Percentiles rank a stretch among this genome's conserved stretches.
These are phyloP conservation scores for Alternaria sp. DNA, from an alignment of 2,329 filamentous ascomycete genomes.

Conservation along the genomic window DNA sequence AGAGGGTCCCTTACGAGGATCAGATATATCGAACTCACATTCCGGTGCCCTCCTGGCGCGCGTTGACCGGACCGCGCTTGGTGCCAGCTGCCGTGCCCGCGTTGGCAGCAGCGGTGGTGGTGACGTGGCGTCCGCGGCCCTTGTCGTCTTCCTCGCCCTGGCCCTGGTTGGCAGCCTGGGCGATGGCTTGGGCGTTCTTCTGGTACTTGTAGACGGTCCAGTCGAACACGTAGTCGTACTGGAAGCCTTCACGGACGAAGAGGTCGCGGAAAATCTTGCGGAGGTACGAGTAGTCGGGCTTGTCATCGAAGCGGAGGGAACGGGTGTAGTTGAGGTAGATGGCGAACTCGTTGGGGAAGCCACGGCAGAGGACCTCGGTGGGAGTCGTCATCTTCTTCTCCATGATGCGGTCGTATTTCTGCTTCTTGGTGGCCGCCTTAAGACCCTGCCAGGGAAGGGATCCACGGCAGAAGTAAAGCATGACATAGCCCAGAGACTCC, in stretches of 20 bases:
- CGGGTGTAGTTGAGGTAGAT: constrained; percentile 99
- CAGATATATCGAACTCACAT: constrained; percentile 87
- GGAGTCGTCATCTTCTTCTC: constrained; percentile 99
- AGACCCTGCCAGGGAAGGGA: constrained; percentile 98
- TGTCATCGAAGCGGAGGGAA: constrained; percentile 98
- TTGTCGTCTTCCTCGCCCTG: constrained; percentile 79
- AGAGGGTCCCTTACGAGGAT: constrained; percentile 89
- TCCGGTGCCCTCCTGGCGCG: constrained; percentile 87
- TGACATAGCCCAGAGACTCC: constrained; percentile 98
- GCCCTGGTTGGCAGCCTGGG: constrained; percentile 73
- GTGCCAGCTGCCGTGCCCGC: constrained; percentile 67
- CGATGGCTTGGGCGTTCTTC: constrained; percentile 97
- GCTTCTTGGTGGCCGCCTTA: constrained; percentile 99
- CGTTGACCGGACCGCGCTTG: constrained; percentile 74
- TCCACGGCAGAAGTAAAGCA: constrained; percentile 99
- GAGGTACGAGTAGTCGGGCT: constrained; percentile 99
- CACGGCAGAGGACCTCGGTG: constrained; percentile 97
- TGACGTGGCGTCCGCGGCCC: constrained; percentile 62
- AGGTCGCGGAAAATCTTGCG: constrained; percentile 99
- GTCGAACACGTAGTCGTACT: constrained; percentile 99
- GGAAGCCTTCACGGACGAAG: constrained; percentile 98
- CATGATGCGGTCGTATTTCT: constrained; percentile 99
- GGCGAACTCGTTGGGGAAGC: constrained; percentile 99
- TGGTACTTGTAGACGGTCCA: constrained; percentile 99
- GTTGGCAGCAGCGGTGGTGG: constrained; percentile 69